Evolutionary conservation across 2,329 filamentous ascomycete genomes (phyloP), one percentile per base, ranked within the genome.

Genomic region (Penicillium capsulatum): DNA sequence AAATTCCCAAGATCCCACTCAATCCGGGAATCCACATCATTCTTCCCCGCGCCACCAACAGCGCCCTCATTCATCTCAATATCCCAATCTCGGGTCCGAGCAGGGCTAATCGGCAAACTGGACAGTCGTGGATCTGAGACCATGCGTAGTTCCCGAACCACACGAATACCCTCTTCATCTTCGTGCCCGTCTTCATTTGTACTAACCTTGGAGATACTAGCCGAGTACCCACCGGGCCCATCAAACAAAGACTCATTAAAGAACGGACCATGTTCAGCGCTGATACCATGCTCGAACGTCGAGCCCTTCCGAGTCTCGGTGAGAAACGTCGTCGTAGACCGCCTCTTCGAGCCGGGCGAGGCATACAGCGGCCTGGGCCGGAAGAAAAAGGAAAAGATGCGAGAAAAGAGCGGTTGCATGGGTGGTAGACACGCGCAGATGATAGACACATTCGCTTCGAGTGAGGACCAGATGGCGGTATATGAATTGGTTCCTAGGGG

Each of bases 371-470:
- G 47, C 28, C 28, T 26, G 7, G 53, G 38, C 19, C 45, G 36
- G 42, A 59, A 50, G 19, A 45, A 48, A 8, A 40, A 51, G 2
- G 60, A 56, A 36, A 55, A 59, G 28, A 55, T 20, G 6, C 48
- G 47, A 1, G 53, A 47, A 7, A 62, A 15, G 5, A 63, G 42
- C 0, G 59, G 60, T 7, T 55, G 48, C 1, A 63, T 42, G 1
- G 52, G 44, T 2, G 57, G 53, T 0, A 63, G 51, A 19, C 58
- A 58, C 19, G 59, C 49, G 45, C 60, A 63, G 32, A 62, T 53
- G 7, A 63, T 57, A 36, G 60, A 60, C 20, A 60, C 40, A 34
- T 57, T 59, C 26, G 44, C 35, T 48, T 62, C 60, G 11, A 61
- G 45, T 20, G 48, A 54, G 15, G 60, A 62, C 60, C 59, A 63